Conservation (phyloP, 2,329 filamentous ascomycete genomes). For the Neopestalotiopsis rosae region DNA sequence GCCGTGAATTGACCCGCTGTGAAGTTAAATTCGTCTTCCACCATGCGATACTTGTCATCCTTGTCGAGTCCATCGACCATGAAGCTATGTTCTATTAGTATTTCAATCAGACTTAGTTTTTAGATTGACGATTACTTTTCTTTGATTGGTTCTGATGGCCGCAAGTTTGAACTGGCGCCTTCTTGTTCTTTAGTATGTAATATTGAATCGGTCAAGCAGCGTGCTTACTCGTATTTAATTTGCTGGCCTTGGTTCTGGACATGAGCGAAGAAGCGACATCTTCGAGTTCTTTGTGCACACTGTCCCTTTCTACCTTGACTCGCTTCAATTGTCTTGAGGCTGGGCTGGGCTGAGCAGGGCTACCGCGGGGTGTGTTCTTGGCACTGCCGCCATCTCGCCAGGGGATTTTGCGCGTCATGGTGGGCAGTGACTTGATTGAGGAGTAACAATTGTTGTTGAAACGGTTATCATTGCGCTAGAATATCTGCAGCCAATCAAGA, state of each 20-base stretch:
- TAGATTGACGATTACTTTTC: background rate
- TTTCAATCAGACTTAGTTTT: background rate
- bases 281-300: background rate
- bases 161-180: background rate
- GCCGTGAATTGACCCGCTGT: constrained; percentile 73
- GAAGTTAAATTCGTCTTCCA: constrained; percentile 78
- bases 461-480: background rate
- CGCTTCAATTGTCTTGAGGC: background rate
- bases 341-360: background rate
- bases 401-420: constrained; percentile 15
- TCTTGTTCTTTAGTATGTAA: background rate
- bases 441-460: background rate
- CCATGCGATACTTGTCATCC: constrained; percentile 83
- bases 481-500: background rate
- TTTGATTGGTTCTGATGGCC: constrained; percentile 12
- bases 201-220: background rate
- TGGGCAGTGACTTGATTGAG: background rate
- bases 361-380: background rate
- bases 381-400: constrained; percentile 11
- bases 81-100: constrained; percentile 44
- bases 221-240: constrained; percentile 1
- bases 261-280: background rate
- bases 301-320: constrained; percentile 1
- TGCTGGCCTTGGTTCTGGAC: background rate
- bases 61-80: constrained; percentile 69